phyloP scores from a whole-genome alignment of 1,284 basidiomycete genomes.

The Athelia sp. region DNA sequence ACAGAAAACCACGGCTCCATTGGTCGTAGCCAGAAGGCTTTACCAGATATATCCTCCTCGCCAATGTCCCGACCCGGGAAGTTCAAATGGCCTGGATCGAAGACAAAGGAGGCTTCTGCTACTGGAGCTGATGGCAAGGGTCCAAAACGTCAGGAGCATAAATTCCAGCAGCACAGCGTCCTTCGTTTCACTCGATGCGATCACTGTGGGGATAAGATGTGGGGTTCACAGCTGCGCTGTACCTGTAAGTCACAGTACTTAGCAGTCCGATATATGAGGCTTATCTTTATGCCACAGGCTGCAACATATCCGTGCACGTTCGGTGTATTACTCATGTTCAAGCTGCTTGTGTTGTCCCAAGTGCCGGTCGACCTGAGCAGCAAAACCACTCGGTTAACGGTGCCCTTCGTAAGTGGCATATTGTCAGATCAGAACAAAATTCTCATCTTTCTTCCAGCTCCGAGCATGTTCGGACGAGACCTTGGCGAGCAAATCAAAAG shows the following conservation, averaged over 20 bases:
- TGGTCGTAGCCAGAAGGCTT: conserved; percentile 20
- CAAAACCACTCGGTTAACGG: conserved; percentile 29
- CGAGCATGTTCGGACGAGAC: conserved; percentile 89
- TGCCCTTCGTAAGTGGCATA: conserved; percentile 44
- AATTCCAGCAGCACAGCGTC: conserved; percentile 87
- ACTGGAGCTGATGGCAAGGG: conserved; percentile 27
- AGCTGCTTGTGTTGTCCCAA: conserved; percentile 49
- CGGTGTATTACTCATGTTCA: conserved; percentile 64
- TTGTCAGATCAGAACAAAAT: not conserved
- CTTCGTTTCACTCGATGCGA: conserved; percentile 90
- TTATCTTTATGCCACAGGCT: conserved; percentile 37
- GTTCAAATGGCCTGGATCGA: conserved; percentile 64
- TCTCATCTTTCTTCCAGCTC: conserved; percentile 39
- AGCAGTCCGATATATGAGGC: not conserved
- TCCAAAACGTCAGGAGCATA: conserved; percentile 62
- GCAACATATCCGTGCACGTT: conserved; percentile 69
- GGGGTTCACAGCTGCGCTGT: conserved; percentile 92
- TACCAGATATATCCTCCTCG: conserved; percentile 31
- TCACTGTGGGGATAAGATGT: conserved; percentile 96
- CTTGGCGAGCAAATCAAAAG: conserved; percentile 78
- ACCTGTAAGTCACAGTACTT: conserved; percentile 52
- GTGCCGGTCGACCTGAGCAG: conserved; percentile 29
- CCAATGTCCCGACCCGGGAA: conserved; percentile 37
- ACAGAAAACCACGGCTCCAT: conserved; percentile 21
- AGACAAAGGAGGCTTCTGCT: conserved; percentile 25